Conservation (phyloP, 1,139 yeast genomes). For the Pichia sp. region DNA sequence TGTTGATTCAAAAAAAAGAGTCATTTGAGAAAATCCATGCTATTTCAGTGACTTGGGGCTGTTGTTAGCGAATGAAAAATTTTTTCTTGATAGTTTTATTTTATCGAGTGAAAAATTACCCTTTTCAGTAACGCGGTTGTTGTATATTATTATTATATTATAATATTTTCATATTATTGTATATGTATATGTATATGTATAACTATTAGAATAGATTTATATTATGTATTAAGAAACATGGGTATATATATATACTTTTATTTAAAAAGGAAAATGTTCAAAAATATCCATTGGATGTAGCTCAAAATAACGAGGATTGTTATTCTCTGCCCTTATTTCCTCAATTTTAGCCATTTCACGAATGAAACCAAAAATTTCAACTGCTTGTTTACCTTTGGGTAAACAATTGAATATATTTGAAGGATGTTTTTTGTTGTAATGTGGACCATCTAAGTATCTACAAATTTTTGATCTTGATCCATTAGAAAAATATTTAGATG, state of each 20-base stretch:
- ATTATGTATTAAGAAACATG: too few relatives aligned
- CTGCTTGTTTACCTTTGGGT: slow-evolving; percentile 11
- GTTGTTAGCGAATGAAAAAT: too few relatives aligned
- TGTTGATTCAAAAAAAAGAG: too few relatives aligned
- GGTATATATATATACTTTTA: neutral
- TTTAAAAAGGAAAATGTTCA: slow-evolving; percentile 1
- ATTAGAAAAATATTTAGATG: slow-evolving; percentile 21
- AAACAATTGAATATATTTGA: slow-evolving; percentile 20
- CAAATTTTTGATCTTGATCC: slow-evolving; percentile 22
- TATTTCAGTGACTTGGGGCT: too few relatives aligned
- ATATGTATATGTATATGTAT: too few relatives aligned
- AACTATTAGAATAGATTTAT: too few relatives aligned
- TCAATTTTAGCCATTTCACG: slow-evolving; percentile 27
- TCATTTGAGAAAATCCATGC: too few relatives aligned
- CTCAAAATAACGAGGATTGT: slow-evolving; percentile 15
- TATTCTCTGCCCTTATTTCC: slow-evolving; percentile 3
- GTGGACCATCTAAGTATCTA: slow-evolving; percentile 19
- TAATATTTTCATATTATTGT: too few relatives aligned
- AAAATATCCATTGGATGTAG: slow-evolving; percentile 14
- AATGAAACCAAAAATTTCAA: slow-evolving; percentile 25
- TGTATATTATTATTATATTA: too few relatives aligned
- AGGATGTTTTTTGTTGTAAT: slow-evolving; percentile 21
- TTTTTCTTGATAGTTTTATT: too few relatives aligned
- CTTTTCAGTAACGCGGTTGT: too few relatives aligned
- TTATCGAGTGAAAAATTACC: too few relatives aligned